Percentiles rank a stretch among this genome's conserved stretches.
Evolutionary conservation across 2,329 filamentous ascomycete species (phyloP).

Genomic region (Madurella mycetomatis): DNA sequence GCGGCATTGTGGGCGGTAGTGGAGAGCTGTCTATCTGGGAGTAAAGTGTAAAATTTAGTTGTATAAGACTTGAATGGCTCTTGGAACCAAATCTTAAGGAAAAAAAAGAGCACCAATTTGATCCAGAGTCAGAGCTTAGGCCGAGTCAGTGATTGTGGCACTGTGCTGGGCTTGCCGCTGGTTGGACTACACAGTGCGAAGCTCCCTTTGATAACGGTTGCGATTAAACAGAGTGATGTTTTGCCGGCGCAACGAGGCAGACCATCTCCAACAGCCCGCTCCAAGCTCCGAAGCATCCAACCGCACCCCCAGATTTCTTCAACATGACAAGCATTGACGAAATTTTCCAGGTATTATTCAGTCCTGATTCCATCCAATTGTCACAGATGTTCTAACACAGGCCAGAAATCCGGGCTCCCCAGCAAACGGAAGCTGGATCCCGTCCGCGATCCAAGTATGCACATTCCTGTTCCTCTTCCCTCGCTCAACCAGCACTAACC

Average conservation of each 20-base stretch:
- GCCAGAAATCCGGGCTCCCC: slow-evolving; percentile 41
- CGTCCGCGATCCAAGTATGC: slow-evolving; percentile 58
- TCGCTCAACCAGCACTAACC: slow-evolving; percentile 5
- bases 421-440: slow-evolving; percentile 63
- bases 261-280: not conserved
- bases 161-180: too few relatives aligned
- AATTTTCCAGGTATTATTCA: slow-evolving; percentile 47
- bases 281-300: not conserved
- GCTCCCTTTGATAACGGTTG: too few relatives aligned
- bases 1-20: slow-evolving; percentile 50
- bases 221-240: too few relatives aligned
- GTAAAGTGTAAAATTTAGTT: not conserved
- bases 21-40: not conserved
- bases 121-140: too few relatives aligned
- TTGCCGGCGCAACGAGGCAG: too few relatives aligned
- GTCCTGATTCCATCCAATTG: not conserved
- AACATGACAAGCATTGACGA: slow-evolving; percentile 56
- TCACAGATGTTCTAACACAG: not conserved
- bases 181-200: too few relatives aligned
- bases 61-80: too few relatives aligned
- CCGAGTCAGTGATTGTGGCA: too few relatives aligned
- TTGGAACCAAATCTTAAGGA: too few relatives aligned
- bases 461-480: not conserved
- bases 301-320: too few relatives aligned
- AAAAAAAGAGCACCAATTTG: too few relatives aligned